Evolutionary conservation across 176 grass and related monocot genomes (phyloP), one percentile per base, ranked within the genome.

Genomic region (Dendrocalamus sinicus): DNA sequence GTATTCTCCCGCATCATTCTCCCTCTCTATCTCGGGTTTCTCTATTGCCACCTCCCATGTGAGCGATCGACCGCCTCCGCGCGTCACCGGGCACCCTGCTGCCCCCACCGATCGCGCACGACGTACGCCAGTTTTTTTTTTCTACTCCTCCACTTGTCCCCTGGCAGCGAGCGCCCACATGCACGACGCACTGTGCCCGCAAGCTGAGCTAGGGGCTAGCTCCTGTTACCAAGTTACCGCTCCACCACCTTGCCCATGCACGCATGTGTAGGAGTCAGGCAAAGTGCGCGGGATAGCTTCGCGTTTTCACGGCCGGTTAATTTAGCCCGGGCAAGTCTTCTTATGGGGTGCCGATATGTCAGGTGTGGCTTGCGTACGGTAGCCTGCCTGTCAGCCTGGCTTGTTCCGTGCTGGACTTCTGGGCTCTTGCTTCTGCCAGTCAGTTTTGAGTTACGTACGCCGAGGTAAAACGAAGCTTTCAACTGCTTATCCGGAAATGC

Each of bases 41-140:
- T 85, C 81, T 87, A 63, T 87, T 91, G 80, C 50, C 81, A 81
- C 37, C 84, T 12, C 77, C 79, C 81, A 91, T 81, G 88, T 87
- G 90, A 88, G 68, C 73, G 44, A 69, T 32, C 40, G 59, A 48
- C 57, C 77, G 66, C 22, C 50, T 57, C 53, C 67, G 63, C 45
- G 72, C 75, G 70, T 88, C 87, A 44, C 89, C 86, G 84, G 91
- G 46, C 58, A 66, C 80, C 80, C 75, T 76, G 81, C 75, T 43
- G 37, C 87, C 87, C 9, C 44, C 8, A 45, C 66, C 79, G 84
- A 87, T 83, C 79, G 67, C 70, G 20, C 79, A 81, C 79, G 70
- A 86, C 57, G 48, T 76, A 82, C 48, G 50, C 81, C 75, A 8
- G 76, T 45, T 22, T 84, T 82, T 45, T 22, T 84, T 82, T 88